A percentile compares a stretch with the other conserved stretches of the same genome.
Evolutionary conservation across 1,284 basidiomycete genomes (phyloP).

Genomic region (Mycena sp.): DNA sequence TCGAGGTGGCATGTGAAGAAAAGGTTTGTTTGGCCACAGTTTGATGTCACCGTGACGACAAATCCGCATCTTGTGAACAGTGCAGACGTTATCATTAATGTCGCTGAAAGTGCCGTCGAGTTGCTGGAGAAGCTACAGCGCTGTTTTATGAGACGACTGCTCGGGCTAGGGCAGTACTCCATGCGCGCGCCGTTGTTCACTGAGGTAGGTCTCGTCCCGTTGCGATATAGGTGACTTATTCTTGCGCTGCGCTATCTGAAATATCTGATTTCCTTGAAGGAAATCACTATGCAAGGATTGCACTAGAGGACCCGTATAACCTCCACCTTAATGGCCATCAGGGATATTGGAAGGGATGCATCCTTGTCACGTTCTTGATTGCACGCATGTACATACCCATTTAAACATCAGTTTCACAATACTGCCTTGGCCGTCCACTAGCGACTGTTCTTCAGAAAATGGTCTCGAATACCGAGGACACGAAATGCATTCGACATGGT

Average conservation of each 20-base stretch:
- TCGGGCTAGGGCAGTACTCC: constrained; percentile 29
- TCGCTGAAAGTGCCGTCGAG: neutral
- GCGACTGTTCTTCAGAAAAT: constrained; percentile 3
- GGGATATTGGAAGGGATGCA: no score
- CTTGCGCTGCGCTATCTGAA: constrained; percentile 21
- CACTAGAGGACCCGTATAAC: neutral
- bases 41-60: no score
- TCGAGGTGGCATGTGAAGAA: no score
- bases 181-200: constrained; percentile 33
- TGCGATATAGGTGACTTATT: constrained; percentile 25
- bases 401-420: neutral
- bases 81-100: no score
- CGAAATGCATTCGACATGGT: neutral
- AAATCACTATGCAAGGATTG: neutral
- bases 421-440: neutral
- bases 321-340: neutral
- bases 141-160: constrained; percentile 31
- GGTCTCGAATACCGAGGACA: constrained; percentile 1
- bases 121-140: constrained; percentile 31
- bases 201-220: constrained; percentile 35
- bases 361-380: constrained; percentile 1
- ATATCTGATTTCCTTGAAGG: neutral
- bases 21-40: no score
- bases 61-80: constrained; percentile 42
- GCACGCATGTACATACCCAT: neutral